phyloP scores from a whole-genome alignment of 148 eudicot species.

The Arbutus unedo region DNA sequence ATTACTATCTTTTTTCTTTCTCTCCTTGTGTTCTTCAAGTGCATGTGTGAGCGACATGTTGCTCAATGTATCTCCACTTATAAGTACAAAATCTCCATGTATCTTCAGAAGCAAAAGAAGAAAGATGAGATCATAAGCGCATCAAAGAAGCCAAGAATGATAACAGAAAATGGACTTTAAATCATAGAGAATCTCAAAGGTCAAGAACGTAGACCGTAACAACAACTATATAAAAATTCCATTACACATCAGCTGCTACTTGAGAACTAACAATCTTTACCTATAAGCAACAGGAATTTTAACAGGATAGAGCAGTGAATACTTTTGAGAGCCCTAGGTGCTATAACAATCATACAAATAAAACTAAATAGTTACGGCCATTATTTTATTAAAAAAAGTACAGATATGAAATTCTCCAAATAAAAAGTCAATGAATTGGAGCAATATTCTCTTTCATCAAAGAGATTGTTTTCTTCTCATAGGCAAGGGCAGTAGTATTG shows the following conservation, averaged over 20 bases:
- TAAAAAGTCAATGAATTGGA: background rate
- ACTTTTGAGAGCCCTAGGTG: background rate
- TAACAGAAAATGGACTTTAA: background rate
- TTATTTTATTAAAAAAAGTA: background rate
- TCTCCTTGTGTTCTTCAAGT: slow-evolving; percentile 87
- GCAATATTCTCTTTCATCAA: background rate
- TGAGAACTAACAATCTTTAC: background rate
- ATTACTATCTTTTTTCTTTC: slow-evolving; percentile 76
- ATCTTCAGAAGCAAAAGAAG: slow-evolving; percentile 46
- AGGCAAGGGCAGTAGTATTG: background rate
- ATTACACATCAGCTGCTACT: background rate
- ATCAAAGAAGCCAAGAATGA: background rate
- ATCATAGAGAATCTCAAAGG: background rate
- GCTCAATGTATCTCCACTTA: slow-evolving; percentile 90
- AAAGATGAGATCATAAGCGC: background rate
- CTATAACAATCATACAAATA: slow-evolving; percentile 4
- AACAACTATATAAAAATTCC: background rate
- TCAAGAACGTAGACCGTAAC: background rate
- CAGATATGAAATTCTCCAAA: background rate
- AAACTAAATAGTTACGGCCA: background rate
- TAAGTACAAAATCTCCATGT: slow-evolving; percentile 85
- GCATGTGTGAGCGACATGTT: slow-evolving; percentile 81
- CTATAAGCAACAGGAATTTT: slow-evolving; percentile 3
- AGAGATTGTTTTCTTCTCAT: background rate
- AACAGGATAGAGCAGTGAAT: background rate